Conservation (phyloP, 208 protist genomes). For the Crithidia fasciculata region DNA sequence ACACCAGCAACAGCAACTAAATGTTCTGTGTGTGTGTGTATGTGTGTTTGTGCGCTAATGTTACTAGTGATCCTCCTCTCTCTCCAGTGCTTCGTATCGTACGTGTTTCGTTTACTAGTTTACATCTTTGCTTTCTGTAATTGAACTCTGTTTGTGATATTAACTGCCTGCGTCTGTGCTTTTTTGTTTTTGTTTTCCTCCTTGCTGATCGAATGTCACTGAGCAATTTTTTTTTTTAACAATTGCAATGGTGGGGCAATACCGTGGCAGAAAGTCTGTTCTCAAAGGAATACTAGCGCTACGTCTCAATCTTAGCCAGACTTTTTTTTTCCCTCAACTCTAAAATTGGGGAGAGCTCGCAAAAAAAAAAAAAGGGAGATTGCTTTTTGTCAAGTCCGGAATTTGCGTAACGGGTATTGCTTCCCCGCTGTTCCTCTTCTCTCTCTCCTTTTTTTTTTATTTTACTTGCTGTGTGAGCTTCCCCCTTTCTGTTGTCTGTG, state of each 20-base stretch:
- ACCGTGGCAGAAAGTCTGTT: too few relatives aligned
- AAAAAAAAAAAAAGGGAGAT: too few relatives aligned
- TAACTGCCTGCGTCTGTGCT: background rate
- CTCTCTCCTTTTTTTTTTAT: slow-evolving; percentile 20
- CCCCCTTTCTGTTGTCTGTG: too few relatives aligned
- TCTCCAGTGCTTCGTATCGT: background rate
- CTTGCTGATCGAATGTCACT: background rate
- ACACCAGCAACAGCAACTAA: too few relatives aligned
- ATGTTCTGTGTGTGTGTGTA: background rate
- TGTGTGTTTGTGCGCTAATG: slow-evolving; percentile 23
- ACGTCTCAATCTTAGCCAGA: too few relatives aligned
- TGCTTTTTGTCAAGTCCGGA: too few relatives aligned
- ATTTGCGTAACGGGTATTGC: too few relatives aligned
- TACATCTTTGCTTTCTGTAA: background rate
- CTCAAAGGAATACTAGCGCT: too few relatives aligned
- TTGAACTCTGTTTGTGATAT: background rate
- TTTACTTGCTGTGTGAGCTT: background rate
- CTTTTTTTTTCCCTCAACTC: too few relatives aligned
- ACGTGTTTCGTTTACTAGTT: background rate
- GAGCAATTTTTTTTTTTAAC: background rate
- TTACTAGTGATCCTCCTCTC: slow-evolving; percentile 5
- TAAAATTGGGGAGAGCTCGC: too few relatives aligned
- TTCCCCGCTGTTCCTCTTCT: background rate
- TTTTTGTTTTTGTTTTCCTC: slow-evolving; percentile 6
- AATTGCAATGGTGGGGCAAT: too few relatives aligned